These are phyloP conservation scores for Grosmannia clavigera DNA, from an alignment of 2,329 filamentous ascomycete genomes.

Conservation along the genomic window DNA sequence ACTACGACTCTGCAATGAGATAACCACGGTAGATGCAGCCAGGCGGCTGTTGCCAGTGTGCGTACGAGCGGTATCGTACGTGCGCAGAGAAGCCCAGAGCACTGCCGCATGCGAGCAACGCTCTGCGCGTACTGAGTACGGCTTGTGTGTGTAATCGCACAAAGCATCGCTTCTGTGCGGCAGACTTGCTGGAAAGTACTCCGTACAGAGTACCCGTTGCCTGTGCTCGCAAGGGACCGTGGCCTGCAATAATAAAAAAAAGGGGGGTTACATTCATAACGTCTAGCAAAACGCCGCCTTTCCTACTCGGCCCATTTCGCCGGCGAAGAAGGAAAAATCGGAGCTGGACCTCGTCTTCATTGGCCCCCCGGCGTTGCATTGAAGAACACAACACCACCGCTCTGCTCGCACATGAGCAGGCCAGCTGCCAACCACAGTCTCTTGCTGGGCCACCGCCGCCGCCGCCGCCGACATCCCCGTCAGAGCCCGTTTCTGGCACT, in stretches of 20 bases:
- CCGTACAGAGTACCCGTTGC: neutral
- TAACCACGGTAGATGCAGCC: too few species aligned
- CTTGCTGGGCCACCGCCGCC: neutral
- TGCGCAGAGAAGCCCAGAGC: too few species aligned
- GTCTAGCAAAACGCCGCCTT: slow-evolving; percentile 5
- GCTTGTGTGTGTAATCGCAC: neutral
- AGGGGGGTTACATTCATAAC: slow-evolving; percentile 6
- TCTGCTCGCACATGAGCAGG: neutral
- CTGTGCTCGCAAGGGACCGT: neutral
- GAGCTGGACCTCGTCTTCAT: neutral
- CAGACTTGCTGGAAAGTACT: neutral
- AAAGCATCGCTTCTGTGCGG: neutral
- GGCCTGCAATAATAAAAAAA: neutral
- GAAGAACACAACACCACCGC: neutral
- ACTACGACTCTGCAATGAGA: neutral
- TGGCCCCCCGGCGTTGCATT: neutral
- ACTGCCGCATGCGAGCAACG: too few species aligned
- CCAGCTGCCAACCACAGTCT: neutral
- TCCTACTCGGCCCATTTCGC: slow-evolving; percentile 9
- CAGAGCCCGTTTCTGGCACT: neutral
- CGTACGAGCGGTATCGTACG: neutral
- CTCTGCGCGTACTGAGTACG: too few species aligned
- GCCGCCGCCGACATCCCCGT: neutral
- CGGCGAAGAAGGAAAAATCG: neutral
- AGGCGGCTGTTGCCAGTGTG: neutral